phyloP scores from a whole-genome alignment of 108 stramenopile species.

The Discostella stelligeroides region DNA sequence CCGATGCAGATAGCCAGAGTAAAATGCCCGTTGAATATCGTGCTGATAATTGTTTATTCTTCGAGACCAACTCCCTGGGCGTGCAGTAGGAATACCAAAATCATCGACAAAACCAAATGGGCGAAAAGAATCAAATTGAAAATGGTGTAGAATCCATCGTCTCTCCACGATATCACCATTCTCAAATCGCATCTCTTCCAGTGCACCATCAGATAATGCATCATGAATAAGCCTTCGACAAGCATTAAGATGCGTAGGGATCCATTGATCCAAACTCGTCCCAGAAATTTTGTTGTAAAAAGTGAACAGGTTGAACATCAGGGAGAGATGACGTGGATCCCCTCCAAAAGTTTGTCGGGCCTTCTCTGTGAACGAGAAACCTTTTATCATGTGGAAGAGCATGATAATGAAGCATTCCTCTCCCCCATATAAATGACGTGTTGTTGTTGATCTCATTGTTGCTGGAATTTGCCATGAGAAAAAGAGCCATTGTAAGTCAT shows the following conservation, averaged over 20 bases:
- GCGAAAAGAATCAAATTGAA: constrained; percentile 30
- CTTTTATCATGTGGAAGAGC: constrained; percentile 15
- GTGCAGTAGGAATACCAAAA: constrained; percentile 20
- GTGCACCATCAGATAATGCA: constrained; percentile 1
- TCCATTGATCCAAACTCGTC: too few relatives aligned
- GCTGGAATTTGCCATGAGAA: constrained; percentile 7
- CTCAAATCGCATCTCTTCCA: constrained; percentile 5
- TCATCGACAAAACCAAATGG: constrained; percentile 32
- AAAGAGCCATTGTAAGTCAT: constrained; percentile 3
- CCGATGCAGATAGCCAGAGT: constrained; percentile 17
- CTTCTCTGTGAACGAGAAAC: constrained; percentile 24
- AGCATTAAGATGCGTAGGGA: constrained; percentile 13
- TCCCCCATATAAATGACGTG: constrained; percentile 7
- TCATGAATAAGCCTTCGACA: constrained; percentile 22
- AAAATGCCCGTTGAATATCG: constrained; percentile 40
- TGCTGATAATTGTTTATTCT: not conserved
- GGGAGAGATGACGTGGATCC: constrained; percentile 19
- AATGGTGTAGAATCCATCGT: constrained; percentile 10
- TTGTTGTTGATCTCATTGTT: not conserved
- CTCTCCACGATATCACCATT: constrained; percentile 13
- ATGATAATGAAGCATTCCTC: constrained; percentile 36
- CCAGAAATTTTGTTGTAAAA: constrained; percentile 50
- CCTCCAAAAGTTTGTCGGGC: constrained; percentile 23
- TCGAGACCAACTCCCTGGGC: constrained; percentile 1
- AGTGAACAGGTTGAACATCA: constrained; percentile 17